Percentiles rank a stretch among this genome's conserved stretches.
Conservation (phyloP, 129 eudicot genomes). For the Silybum marianum region DNA sequence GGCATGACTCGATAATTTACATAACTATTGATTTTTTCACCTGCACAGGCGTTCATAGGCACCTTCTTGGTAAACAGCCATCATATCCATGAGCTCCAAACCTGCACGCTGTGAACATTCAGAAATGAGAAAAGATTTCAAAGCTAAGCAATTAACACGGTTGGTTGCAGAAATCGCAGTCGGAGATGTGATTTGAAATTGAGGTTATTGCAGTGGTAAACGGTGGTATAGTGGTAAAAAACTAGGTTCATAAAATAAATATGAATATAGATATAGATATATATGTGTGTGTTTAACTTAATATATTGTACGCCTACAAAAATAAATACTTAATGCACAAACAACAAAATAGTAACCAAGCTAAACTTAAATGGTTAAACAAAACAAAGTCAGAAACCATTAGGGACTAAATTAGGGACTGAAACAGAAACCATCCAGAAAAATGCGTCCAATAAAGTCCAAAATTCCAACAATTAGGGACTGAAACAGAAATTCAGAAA, state of each 20-base stretch:
- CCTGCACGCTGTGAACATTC: constrained; percentile 82
- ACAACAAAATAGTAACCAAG: not conserved
- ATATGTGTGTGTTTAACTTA: not conserved
- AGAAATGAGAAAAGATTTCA: constrained; percentile 18
- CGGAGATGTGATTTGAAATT: not conserved
- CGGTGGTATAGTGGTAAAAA: not conserved
- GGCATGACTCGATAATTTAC: not conserved
- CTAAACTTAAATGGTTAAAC: not conserved
- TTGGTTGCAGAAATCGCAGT: not conserved
- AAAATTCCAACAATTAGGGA: not conserved
- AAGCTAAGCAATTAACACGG: not conserved
- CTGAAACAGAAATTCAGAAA: not conserved
- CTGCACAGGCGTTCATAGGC: constrained; percentile 98
- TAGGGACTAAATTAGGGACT: not conserved
- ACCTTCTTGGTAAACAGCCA: constrained; percentile 99
- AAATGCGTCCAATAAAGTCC: not conserved
- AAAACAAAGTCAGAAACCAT: not conserved
- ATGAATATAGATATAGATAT: no score
- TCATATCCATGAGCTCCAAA: constrained; percentile 98
- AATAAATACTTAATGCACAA: not conserved
- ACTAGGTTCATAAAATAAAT: not conserved
- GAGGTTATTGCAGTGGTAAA: not conserved
- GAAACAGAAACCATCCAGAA: not conserved
- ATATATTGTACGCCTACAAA: not conserved
- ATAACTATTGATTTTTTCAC: constrained; percentile 39